Evolutionary conservation across 768 basidiomycete genomes (phyloP), one percentile per base, ranked within the genome.

Genomic region (Hirschioporus abietinus): DNA sequence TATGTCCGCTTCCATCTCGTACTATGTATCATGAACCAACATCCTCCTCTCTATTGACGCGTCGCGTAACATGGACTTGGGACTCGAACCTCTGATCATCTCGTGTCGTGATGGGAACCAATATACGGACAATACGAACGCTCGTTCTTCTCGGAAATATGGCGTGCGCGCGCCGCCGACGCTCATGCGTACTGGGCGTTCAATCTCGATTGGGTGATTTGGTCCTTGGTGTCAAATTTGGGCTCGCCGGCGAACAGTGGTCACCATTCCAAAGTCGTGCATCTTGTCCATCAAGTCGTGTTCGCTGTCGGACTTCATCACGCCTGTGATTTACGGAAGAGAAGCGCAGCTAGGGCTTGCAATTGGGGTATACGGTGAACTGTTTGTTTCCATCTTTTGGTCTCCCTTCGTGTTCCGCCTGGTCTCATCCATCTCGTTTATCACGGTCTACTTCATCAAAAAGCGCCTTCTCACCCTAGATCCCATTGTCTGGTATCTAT

Each of bases 231-330:
- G 42, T 52, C 42, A 52, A 52, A 52, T 52, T 12, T 20, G 42
- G 42, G 42, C 12, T 52, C 30, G 42, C 42, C 42, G 42, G 42
- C 20, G 42, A 12, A 52, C 42, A 92, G 90, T 91, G 63, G 88
- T 86, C 8, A 80, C 79, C 36, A 90, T 91, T 71, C 86, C 88
- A 36, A 89, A 86, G 75, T 68, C 77, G 65, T 79, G 83, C 60
- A 82, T 91, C 23, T 78, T 92, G 23, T 91, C 90, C 35, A 83
- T 81, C 60, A 81, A 80, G 69, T 83, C 84, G 0, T 88, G 85
- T 74, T 78, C 81, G 58, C 72, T 87, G 60, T 79, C 82, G 35
- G 74, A 73, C 25, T 68, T 73, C 60, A 82, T 90, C 35, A 71
- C 81, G 0, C 69, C 78, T 17, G 76, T 76, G 27, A 82, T 83